These are phyloP conservation scores for Pleurotus salmoneostramineus DNA, from an alignment of 768 basidiomycete species.

Conservation along the genomic window DNA sequence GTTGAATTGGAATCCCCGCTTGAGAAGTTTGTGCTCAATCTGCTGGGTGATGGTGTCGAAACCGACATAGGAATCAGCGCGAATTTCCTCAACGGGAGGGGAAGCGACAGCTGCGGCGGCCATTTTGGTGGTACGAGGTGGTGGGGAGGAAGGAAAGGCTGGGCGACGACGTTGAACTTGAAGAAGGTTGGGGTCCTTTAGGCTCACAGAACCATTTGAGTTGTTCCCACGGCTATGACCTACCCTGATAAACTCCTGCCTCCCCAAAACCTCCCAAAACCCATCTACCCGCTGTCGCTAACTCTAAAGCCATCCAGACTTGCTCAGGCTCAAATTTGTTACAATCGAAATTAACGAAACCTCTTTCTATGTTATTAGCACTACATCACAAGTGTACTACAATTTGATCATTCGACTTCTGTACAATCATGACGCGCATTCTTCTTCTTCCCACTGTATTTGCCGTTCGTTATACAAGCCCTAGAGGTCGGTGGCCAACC, in stretches of 20 bases:
- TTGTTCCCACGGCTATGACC: not conserved
- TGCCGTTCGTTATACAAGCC: not conserved
- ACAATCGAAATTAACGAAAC: too few relatives aligned
- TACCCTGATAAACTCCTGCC: not conserved
- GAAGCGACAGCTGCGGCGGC: conserved; percentile 29
- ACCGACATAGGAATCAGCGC: conserved; percentile 91
- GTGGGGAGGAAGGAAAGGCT: not conserved
- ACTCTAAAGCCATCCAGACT: not conserved
- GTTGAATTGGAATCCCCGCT: conserved; percentile 99
- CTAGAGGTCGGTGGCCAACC: conserved; percentile 44
- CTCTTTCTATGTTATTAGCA: too few relatives aligned
- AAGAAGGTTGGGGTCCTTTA: conserved; percentile 4
- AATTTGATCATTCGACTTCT: not conserved
- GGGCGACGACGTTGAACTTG: not conserved
- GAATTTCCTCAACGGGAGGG: conserved; percentile 65
- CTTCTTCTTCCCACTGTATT: too few relatives aligned
- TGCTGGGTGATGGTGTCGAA: conserved; percentile 97
- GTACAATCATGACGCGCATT: too few relatives aligned
- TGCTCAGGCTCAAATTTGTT: too few relatives aligned
- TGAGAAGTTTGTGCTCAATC: conserved; percentile 98
- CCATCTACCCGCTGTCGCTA: too few relatives aligned
- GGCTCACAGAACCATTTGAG: conserved; percentile 1
- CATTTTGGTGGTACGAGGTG: conserved; percentile 16
- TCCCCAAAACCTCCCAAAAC: not conserved
- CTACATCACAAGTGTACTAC: too few relatives aligned